Percentiles rank a stretch among this genome's conserved stretches.
These are phyloP conservation scores for Ogataea polymorpha DNA, from an alignment of 805 yeast species.

Conservation along the genomic window DNA sequence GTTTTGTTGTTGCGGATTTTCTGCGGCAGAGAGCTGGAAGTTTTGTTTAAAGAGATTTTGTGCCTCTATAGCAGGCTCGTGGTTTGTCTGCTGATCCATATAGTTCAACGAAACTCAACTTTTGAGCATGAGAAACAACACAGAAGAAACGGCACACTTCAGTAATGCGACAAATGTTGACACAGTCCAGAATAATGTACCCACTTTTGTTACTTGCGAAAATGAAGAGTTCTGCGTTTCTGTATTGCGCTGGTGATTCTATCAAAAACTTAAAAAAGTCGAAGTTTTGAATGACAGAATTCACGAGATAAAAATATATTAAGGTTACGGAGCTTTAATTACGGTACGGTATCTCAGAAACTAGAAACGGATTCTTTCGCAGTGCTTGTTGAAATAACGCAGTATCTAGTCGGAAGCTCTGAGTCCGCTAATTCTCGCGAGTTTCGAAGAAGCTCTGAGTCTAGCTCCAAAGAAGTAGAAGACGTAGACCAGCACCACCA, in stretches of 20 bases:
- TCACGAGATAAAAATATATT: not conserved
- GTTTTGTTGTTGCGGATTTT: constrained; percentile 7
- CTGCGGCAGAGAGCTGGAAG: constrained; percentile 2
- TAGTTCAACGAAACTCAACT: no score
- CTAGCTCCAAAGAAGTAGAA: constrained; percentile 34
- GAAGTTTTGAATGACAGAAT: not conserved
- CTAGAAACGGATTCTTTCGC: not conserved
- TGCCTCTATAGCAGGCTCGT: constrained; percentile 4
- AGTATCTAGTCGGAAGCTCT: not conserved
- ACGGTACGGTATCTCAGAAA: not conserved
- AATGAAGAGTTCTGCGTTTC: constrained; percentile 1
- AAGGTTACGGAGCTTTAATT: not conserved
- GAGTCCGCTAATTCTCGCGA: constrained; percentile 25
- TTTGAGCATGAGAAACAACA: not conserved
- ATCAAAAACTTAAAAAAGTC: constrained; percentile 7
- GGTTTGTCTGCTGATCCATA: constrained; percentile 5
- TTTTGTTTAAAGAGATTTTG: constrained; percentile 2
- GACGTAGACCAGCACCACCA: constrained; percentile 33
- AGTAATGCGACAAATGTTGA: constrained; percentile 3
- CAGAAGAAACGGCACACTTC: not conserved
- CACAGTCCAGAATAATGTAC: constrained; percentile 5
- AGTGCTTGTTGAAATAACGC: no score
- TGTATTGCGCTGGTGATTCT: constrained; percentile 7
- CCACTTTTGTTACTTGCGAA: constrained; percentile 7
- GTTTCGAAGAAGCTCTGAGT: constrained; percentile 30